Base-by-base conservation (phyloP, 1,284 basidiomycete species). In the Austropuccinia psidii region DNA sequence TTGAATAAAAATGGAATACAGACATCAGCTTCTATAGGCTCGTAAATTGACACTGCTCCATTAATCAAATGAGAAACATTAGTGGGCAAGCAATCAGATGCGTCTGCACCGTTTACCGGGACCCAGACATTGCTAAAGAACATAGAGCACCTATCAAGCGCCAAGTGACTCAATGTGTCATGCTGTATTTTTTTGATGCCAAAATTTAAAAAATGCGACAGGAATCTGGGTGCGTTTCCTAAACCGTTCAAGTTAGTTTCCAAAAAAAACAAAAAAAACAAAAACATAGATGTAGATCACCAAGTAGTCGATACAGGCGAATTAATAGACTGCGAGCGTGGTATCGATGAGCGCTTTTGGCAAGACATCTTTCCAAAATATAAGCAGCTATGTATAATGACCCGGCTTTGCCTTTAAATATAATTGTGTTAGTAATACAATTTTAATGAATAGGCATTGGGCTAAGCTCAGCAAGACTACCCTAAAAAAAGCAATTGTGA, bases 141-240 rank as follows among this genome's bases (percentile, higher is more conserved):
- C 0, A 86, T 88, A n/a, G 87, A 86, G n/a, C 87, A 85, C 33
- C 91, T 85, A 21, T 89, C 86, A 41, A 91, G 84, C 55, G 90
- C 81, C 73, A 90, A 85, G 78, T 93, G 89, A 4, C 89, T 90
- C 6, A 93, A 83, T 0, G 91, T 93, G 78, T 93, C 91, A 74
- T 87, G 85, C 79, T 93, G 91, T 31, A 93, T 85, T 77, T 90
- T 88, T 80, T 91, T 92, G 76, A 90, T 83, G 74, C 87, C 85
- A 82, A 93, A 84, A 27, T 83, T 82, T 47, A 87, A 86, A 79
- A 90, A 93, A 77, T 92, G 90, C 69, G 90, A 87, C 75, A 91
- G 77, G 0, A 88, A 87, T 66, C 87, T 81, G 5, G 86, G 85
- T 0, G 89, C 84, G 29, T 88, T 87, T 75, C 87, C 89, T 91